Evolutionary conservation across 208 protist species (phyloP).

Genomic region (Leishmania arabica): DNA sequence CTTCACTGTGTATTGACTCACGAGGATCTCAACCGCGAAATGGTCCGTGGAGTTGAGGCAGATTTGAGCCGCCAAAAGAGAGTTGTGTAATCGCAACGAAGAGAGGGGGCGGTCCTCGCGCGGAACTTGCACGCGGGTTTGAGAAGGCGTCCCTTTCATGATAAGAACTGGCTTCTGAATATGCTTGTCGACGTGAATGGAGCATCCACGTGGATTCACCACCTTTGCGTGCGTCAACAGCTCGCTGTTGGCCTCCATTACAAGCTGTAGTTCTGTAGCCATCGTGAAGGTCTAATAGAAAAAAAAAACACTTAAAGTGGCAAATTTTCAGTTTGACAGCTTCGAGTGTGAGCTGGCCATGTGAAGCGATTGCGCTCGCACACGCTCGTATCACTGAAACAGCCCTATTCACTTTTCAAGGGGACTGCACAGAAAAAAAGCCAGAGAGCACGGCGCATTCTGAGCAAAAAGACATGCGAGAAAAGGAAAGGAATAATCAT

Average conservation of each 20-base stretch:
- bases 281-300: not conserved
- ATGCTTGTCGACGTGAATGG: slow-evolving; percentile 60
- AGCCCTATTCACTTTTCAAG: not conserved
- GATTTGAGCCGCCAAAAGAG: slow-evolving; percentile 61
- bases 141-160: slow-evolving; percentile 51
- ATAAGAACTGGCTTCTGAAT: slow-evolving; percentile 46
- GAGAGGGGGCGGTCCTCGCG: slow-evolving; percentile 58
- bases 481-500: slow-evolving; percentile 4
- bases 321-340: not conserved
- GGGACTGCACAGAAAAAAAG: slow-evolving; percentile 6
- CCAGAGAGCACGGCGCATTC: not conserved
- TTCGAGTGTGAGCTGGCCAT: not conserved
- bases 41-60: slow-evolving; percentile 49
- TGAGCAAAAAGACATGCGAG: slow-evolving; percentile 3
- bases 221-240: slow-evolving; percentile 52
- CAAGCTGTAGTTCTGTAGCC: slow-evolving; percentile 17
- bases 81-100: slow-evolving; percentile 43
- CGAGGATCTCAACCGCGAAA: slow-evolving; percentile 67
- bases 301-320: not conserved
- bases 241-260: slow-evolving; percentile 36
- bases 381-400: not conserved
- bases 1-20: slow-evolving; percentile 42
- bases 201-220: slow-evolving; percentile 49
- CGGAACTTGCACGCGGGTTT: slow-evolving; percentile 65
- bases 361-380: not conserved